phyloP scores from a whole-genome alignment of 257 asterid genomes.

The Scutellaria barbata region DNA sequence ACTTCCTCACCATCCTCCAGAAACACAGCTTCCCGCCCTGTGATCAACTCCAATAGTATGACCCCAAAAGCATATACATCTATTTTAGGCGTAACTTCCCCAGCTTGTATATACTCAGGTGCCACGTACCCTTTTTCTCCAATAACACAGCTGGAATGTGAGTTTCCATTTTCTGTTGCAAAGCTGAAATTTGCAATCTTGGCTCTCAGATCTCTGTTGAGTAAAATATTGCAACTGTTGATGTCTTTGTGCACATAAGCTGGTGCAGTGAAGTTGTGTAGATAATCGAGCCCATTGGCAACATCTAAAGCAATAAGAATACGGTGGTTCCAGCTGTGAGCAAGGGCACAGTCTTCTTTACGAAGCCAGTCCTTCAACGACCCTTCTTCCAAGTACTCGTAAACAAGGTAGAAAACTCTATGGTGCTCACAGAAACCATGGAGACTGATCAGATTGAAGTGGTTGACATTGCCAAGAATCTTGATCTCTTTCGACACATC shows the following conservation, averaged over 20 bases:
- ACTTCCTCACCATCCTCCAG: slow-evolving; percentile 48
- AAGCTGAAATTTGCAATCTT: slow-evolving; percentile 63
- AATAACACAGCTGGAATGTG: slow-evolving; percentile 30
- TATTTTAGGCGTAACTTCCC: slow-evolving; percentile 50
- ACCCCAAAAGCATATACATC: slow-evolving; percentile 77
- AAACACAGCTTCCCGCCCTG: slow-evolving; percentile 57
- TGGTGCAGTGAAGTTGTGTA: slow-evolving; percentile 70
- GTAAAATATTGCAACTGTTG: slow-evolving; percentile 55
- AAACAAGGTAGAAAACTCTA: slow-evolving; percentile 52
- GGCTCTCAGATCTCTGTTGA: slow-evolving; percentile 57
- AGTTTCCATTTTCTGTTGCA: slow-evolving; percentile 43
- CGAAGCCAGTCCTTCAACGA: slow-evolving; percentile 61
- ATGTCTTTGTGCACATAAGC: slow-evolving; percentile 68
- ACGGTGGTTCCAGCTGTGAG: slow-evolving; percentile 59
- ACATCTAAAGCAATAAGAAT: slow-evolving; percentile 66
- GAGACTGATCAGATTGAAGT: slow-evolving; percentile 65
- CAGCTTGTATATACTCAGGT: slow-evolving; percentile 54
- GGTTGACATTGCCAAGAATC: slow-evolving; percentile 61
- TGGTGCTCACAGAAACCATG: slow-evolving; percentile 59
- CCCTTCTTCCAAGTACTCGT: slow-evolving; percentile 71
- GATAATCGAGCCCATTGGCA: slow-evolving; percentile 74
- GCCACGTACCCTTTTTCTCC: slow-evolving; percentile 66
- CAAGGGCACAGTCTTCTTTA: slow-evolving; percentile 31
- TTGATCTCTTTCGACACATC: slow-evolving; percentile 56
- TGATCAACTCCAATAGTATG: slow-evolving; percentile 61